Conservation (phyloP, 768 basidiomycete species). For the Amanita fuliginea region DNA sequence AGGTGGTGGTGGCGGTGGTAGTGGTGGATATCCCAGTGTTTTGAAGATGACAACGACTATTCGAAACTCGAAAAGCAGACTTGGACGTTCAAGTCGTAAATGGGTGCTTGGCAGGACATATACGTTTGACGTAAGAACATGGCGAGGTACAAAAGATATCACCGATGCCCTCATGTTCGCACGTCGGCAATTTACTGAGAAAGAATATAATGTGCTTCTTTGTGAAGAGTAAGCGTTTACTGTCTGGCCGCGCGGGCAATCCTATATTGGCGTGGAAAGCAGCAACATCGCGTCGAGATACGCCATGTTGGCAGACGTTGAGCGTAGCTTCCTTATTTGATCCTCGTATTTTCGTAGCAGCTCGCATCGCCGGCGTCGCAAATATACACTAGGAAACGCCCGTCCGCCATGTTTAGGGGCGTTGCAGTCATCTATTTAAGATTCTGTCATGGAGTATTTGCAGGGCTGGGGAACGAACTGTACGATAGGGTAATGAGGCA, state of each 20-base stretch:
- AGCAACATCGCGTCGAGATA: conserved; percentile 57
- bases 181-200: conserved; percentile 49
- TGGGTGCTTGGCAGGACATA: conserved; percentile 50
- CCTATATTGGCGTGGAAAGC: conserved; percentile 58
- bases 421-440: conserved; percentile 29
- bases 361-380: conserved; percentile 39
- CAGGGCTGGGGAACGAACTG: not conserved
- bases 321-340: not conserved
- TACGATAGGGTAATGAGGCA: not conserved
- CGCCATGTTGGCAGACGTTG: conserved; percentile 55
- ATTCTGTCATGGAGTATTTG: not conserved
- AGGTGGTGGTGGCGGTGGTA: too few species aligned
- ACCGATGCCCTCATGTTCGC: conserved; percentile 50
- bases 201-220: conserved; percentile 53
- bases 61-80: not conserved
- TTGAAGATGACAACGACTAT: conserved; percentile 51
- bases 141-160: conserved; percentile 33
- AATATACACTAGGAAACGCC: conserved; percentile 20
- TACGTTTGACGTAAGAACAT: conserved; percentile 44
- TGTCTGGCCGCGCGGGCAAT: conserved; percentile 15
- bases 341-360: conserved; percentile 25
- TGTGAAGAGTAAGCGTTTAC: conserved; percentile 43
- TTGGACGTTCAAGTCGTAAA: conserved; percentile 24
- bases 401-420: conserved; percentile 63
- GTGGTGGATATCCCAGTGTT: too few species aligned